Percentiles rank a stretch among this genome's conserved stretches.
Evolutionary conservation across 495 filamentous ascomycete genomes (phyloP).

Genomic region (Hypoxylon subgilvum): DNA sequence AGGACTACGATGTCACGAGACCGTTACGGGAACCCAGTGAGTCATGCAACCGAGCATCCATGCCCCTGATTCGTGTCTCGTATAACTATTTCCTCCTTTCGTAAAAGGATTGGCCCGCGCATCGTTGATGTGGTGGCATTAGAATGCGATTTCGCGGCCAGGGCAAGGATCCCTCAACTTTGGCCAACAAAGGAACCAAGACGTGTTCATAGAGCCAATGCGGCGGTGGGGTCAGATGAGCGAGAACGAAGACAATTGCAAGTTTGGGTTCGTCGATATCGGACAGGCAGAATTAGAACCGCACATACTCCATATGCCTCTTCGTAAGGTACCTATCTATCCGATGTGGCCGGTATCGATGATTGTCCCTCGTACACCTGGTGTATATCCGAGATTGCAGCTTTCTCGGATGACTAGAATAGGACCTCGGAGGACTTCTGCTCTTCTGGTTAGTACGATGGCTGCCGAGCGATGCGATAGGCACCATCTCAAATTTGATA

Average conservation of each 20-base stretch:
- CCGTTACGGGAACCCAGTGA: conserved; percentile 56
- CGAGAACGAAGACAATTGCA: conserved; percentile 36
- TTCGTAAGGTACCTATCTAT: too few species aligned
- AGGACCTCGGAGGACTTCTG: too few species aligned
- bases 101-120: too few species aligned
- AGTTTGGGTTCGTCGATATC: conserved; percentile 39
- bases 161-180: conserved; percentile 61
- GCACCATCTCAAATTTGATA: too few species aligned
- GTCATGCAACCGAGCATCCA: conserved; percentile 2
- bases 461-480: too few species aligned
- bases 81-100: too few species aligned
- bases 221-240: conserved; percentile 28
- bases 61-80: too few species aligned
- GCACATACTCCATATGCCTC: conserved; percentile 25
- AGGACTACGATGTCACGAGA: conserved; percentile 56
- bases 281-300: conserved; percentile 16
- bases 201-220: conserved; percentile 33
- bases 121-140: not conserved
- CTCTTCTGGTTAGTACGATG: too few species aligned
- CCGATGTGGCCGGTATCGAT: too few species aligned
- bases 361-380: too few species aligned
- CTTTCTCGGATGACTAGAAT: too few species aligned
- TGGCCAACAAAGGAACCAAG: conserved; percentile 48
- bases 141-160: conserved; percentile 57
- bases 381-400: too few species aligned